Conservation (phyloP, 805 yeast genomes). For the Candida qinlingensis region DNA sequence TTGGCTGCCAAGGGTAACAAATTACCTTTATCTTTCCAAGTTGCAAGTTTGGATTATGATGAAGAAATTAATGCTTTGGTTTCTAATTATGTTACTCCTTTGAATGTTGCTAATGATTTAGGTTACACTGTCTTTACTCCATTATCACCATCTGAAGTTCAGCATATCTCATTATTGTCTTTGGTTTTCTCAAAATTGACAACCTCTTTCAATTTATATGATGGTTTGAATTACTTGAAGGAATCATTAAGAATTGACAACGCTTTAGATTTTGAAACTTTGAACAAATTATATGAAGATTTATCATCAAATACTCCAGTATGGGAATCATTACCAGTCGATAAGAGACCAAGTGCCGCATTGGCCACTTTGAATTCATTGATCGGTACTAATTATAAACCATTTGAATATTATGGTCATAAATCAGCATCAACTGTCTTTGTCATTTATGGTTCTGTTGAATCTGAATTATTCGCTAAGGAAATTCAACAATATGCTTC, state of each 20-base stretch:
- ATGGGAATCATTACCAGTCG: constrained; percentile 24
- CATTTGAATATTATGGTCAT: constrained; percentile 69
- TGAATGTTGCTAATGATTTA: constrained; percentile 56
- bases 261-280: constrained; percentile 34
- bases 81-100: constrained; percentile 58
- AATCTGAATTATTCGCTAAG: constrained; percentile 47
- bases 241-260: constrained; percentile 36
- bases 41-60: constrained; percentile 74
- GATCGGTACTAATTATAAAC: constrained; percentile 49
- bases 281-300: constrained; percentile 1
- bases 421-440: constrained; percentile 64
- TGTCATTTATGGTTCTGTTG: constrained; percentile 74
- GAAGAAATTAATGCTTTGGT: constrained; percentile 44
- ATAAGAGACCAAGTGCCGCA: constrained; percentile 39
- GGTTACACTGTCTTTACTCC: constrained; percentile 70
- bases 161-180: constrained; percentile 60
- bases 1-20: constrained; percentile 30
- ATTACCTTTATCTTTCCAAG: constrained; percentile 63
- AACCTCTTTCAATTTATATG: constrained; percentile 68
- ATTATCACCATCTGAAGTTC: constrained; percentile 54
- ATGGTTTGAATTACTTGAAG: constrained; percentile 64
- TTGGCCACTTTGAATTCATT: constrained; percentile 45
- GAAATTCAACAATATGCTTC: constrained; percentile 35
- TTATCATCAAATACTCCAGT: constrained; percentile 19
- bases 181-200: constrained; percentile 51